phyloP scores from a whole-genome alignment of 345 rosid genomes.

The Lumnitzera racemosa region DNA sequence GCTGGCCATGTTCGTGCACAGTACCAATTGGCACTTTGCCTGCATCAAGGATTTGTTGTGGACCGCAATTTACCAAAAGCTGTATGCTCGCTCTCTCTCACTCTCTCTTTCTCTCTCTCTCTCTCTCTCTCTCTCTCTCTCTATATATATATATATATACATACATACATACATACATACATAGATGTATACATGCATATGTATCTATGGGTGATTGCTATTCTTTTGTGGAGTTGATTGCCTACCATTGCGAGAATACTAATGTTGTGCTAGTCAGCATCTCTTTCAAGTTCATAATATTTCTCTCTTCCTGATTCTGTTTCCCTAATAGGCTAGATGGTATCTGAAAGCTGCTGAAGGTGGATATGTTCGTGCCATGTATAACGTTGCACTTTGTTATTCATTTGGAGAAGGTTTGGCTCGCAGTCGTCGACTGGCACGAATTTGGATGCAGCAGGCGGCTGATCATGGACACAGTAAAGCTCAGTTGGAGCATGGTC shows the following conservation, averaged over 20 bases:
- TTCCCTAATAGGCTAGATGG: slow-evolving; percentile 53
- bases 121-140: neutral
- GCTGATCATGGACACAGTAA: slow-evolving; percentile 82
- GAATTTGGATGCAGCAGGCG: slow-evolving; percentile 93
- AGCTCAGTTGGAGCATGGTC: slow-evolving; percentile 92
- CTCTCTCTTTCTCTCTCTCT: neutral
- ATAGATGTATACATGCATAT: no score
- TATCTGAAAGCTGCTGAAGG: slow-evolving; percentile 81
- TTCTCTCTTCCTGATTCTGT: neutral
- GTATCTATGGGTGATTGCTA: neutral
- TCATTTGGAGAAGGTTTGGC: slow-evolving; percentile 73
- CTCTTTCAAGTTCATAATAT: neutral
- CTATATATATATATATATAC: neutral
- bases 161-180: no score
- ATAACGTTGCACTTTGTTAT: slow-evolving; percentile 68
- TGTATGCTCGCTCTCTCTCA: slow-evolving; percentile 22
- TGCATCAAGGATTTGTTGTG: slow-evolving; percentile 60
- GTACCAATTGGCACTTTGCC: slow-evolving; percentile 80
- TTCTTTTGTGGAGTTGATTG: neutral
- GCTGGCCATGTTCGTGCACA: slow-evolving; percentile 72
- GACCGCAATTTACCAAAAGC: slow-evolving; percentile 52
- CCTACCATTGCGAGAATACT: neutral
- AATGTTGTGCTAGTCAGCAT: neutral
- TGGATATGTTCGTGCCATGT: slow-evolving; percentile 88
- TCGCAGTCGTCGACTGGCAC: slow-evolving; percentile 41